These are phyloP conservation scores for Melanomma pulvis-pyrius DNA, from an alignment of 495 filamentous ascomycete species.

Conservation along the genomic window DNA sequence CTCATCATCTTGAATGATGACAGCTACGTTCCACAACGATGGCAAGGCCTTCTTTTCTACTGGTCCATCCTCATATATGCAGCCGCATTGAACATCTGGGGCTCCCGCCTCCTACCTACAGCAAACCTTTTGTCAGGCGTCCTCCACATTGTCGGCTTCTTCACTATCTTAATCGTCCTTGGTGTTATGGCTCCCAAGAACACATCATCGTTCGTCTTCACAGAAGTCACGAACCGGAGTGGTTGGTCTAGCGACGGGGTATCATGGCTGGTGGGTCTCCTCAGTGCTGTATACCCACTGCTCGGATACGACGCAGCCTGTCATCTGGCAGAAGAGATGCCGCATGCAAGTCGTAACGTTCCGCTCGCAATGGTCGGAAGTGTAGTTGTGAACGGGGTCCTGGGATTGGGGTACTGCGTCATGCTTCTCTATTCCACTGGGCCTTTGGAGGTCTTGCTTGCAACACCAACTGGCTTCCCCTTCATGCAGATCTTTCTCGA, in stretches of 20 bases:
- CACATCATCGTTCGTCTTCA: slow-evolving; percentile 39
- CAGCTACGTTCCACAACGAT: slow-evolving; percentile 52
- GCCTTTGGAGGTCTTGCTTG: slow-evolving; percentile 11
- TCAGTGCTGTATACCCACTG: slow-evolving; percentile 7
- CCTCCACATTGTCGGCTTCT: slow-evolving; percentile 63
- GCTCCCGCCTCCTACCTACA: slow-evolving; percentile 57
- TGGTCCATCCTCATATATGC: slow-evolving; percentile 54
- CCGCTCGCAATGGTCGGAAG: slow-evolving; percentile 38
- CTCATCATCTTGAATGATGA: no score
- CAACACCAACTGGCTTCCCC: slow-evolving; percentile 16
- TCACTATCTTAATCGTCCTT: slow-evolving; percentile 62
- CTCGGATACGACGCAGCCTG: slow-evolving; percentile 16
- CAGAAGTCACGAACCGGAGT: slow-evolving; percentile 30
- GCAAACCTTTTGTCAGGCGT: slow-evolving; percentile 61
- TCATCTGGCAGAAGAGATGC: slow-evolving; percentile 39
- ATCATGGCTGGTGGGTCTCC: slow-evolving; percentile 17
- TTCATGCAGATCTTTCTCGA: slow-evolving; percentile 35
- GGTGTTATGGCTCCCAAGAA: slow-evolving; percentile 43
- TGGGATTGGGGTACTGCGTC: slow-evolving; percentile 33
- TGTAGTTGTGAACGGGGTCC: slow-evolving; percentile 30
- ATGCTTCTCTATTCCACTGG: slow-evolving; percentile 29
- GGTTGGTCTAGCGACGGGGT: slow-evolving; percentile 40
- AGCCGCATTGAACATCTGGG: slow-evolving; percentile 60
- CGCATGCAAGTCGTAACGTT: slow-evolving; percentile 31
- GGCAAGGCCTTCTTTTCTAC: slow-evolving; percentile 61